These are phyloP conservation scores for Pisolithus tinctorius DNA, from an alignment of 768 basidiomycete genomes.

Conservation along the genomic window DNA sequence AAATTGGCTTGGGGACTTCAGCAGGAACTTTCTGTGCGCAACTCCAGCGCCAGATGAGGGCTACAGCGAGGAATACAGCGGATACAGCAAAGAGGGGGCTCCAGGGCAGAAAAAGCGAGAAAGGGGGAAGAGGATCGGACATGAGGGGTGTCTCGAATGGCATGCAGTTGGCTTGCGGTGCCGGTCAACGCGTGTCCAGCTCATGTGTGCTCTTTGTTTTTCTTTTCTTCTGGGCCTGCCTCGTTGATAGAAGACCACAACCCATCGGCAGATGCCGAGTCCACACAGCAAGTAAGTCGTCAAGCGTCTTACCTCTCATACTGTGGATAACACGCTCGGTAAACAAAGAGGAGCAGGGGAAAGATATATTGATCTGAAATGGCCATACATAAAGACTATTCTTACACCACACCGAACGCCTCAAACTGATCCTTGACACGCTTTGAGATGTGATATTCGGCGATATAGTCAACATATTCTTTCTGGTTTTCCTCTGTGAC, in stretches of 20 bases:
- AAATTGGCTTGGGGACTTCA: background rate
- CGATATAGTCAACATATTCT: constrained; percentile 91
- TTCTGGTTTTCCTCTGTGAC: constrained; percentile 99
- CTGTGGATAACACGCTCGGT: no score
- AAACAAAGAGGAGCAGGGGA: no score
- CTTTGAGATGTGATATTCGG: constrained; percentile 95
- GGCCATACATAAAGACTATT: no score
- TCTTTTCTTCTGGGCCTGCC: background rate
- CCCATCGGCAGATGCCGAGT: background rate
- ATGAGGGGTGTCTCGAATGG: constrained; percentile 2
- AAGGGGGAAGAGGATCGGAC: constrained; percentile 7
- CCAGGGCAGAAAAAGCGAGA: constrained; percentile 1
- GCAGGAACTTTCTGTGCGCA: background rate
- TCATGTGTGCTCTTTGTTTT: constrained; percentile 15
- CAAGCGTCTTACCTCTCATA: no score
- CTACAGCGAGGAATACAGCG: constrained; percentile 3
- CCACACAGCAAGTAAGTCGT: no score
- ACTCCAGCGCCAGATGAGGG: constrained; percentile 6
- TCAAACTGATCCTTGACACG: constrained; percentile 99
- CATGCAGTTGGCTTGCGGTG: background rate
- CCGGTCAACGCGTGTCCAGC: constrained; percentile 17
- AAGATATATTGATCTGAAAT: no score
- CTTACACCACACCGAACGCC: constrained; percentile 90
- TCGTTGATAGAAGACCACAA: background rate
- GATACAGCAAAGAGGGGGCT: background rate